Evolutionary conservation across 306 rosid species (phyloP), one percentile per base, ranked within the genome.

Genomic region (Sophora flavescens): DNA sequence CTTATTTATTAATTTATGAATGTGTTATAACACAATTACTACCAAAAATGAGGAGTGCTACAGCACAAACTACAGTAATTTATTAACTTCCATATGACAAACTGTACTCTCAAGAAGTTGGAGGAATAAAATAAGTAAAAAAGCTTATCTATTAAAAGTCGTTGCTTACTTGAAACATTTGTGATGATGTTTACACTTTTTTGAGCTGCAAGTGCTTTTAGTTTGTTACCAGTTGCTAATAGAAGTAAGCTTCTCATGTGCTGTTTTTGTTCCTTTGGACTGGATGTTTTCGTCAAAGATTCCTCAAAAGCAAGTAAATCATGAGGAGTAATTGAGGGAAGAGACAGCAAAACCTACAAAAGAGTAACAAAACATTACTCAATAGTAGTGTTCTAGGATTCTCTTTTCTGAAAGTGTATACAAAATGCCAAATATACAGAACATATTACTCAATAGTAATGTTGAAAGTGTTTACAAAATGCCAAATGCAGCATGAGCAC

Each of bases 221-320:
- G 84, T 83, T 91, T 87, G 89, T 96, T 96, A 54, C 96, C 99
- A 36, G 96, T 86, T 41, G 97, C 99, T 78, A 78, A 84, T 30
- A 87, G 42, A 50, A 96, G 97, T 88, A 96, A 77, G 86, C 96
- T 90, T 84, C 45, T 96, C 97, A 92, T 83, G 86, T 53, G 93
- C 78, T 88, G 98, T 81, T 91, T 96, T 82, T 96, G 99, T 71
- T 96, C 98, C 90, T 89, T 96, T 48, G 94, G 91, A 84, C 99
- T 96, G 38, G 83, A 83, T 6, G 98, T 96, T 90, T 91, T 96
- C 0, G 84, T 78, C 79, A 91, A 86, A 80, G 98, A 93, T 78
- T 96, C 99, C 84, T 92, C 99, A 79, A 92, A 92, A 26, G 98
- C 96, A 75, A n/a, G 76, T 74, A 92, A 84, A 87, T 96, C 98